These are phyloP conservation scores for Psilocybe cubensis DNA, from an alignment of 768 basidiomycete species.

Conservation along the genomic window DNA sequence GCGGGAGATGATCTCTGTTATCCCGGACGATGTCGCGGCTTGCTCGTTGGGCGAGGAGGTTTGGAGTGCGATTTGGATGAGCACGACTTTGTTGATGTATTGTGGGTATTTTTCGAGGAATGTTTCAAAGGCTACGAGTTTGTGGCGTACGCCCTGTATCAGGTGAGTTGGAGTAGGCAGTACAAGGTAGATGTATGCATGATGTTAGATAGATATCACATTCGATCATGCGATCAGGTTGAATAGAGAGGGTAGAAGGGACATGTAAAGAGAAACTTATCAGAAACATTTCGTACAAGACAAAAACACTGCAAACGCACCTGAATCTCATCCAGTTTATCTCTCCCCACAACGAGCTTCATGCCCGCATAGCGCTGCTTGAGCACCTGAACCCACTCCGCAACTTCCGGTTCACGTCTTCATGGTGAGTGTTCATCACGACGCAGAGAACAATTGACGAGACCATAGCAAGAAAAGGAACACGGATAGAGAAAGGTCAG, in stretches of 20 bases:
- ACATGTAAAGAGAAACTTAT: background rate
- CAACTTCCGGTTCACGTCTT: slow-evolving; percentile 76
- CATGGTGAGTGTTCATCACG: no score
- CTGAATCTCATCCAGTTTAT: slow-evolving; percentile 89
- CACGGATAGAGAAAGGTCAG: no score
- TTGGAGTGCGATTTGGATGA: slow-evolving; percentile 87
- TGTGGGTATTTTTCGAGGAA: slow-evolving; percentile 83
- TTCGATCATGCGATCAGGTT: background rate
- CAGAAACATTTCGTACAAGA: background rate
- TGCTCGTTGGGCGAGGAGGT: slow-evolving; percentile 76
- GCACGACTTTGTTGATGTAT: slow-evolving; percentile 78
- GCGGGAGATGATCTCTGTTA: slow-evolving; percentile 75
- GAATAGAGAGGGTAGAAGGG: background rate
- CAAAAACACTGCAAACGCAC: slow-evolving; percentile 18
- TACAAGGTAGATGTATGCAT: background rate
- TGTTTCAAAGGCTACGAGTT: slow-evolving; percentile 80
- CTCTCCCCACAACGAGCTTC: slow-evolving; percentile 86
- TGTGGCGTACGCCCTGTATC: slow-evolving; percentile 70
- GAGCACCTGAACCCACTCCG: slow-evolving; percentile 81
- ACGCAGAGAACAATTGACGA: no score
- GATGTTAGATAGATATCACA: no score
- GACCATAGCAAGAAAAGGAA: no score
- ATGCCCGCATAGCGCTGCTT: slow-evolving; percentile 82
- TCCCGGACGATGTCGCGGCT: slow-evolving; percentile 42
- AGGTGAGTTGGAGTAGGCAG: slow-evolving; percentile 18